Percentiles rank a stretch among this genome's conserved stretches.
phyloP scores from a whole-genome alignment of 305 asterid species.

The Fraxinus greggii region DNA sequence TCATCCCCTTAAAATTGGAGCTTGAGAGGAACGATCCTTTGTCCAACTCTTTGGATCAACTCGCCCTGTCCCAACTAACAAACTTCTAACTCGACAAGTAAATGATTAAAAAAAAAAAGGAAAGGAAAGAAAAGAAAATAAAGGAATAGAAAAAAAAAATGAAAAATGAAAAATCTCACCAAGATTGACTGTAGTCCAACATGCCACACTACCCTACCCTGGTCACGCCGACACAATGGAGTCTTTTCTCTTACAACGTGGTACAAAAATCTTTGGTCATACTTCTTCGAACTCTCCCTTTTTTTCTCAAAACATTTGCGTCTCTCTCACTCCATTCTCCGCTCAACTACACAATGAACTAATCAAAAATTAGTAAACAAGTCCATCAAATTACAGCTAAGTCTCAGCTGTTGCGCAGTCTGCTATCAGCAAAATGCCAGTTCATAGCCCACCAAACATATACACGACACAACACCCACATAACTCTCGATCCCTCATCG shows the following conservation, averaged over 20 bases:
- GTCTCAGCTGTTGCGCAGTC: slow-evolving; percentile 36
- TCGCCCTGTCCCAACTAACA: background rate
- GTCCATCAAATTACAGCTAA: slow-evolving; percentile 44
- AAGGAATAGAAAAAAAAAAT: background rate
- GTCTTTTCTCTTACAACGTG: background rate
- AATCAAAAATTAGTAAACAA: background rate
- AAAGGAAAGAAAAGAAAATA: background rate
- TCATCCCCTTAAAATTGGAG: background rate
- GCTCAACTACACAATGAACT: background rate
- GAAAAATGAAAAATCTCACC: background rate
- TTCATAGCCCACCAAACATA: slow-evolving; percentile 25
- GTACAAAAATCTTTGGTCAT: background rate
- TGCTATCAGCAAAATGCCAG: slow-evolving; percentile 29
- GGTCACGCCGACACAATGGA: background rate
- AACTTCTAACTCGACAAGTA: background rate
- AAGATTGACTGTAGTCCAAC: background rate
- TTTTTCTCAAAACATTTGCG: background rate
- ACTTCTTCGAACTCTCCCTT: background rate
- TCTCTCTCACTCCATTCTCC: slow-evolving; percentile 23
- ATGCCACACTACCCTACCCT: background rate
- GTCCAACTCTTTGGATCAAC: background rate
- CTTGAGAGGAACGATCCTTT: background rate
- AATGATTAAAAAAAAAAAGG: background rate
- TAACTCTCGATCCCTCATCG: slow-evolving; percentile 34
- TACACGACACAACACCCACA: slow-evolving; percentile 24